Evolutionary conservation across 345 rosid genomes (phyloP).

Genomic region (Crucihimalaya himalaica): DNA sequence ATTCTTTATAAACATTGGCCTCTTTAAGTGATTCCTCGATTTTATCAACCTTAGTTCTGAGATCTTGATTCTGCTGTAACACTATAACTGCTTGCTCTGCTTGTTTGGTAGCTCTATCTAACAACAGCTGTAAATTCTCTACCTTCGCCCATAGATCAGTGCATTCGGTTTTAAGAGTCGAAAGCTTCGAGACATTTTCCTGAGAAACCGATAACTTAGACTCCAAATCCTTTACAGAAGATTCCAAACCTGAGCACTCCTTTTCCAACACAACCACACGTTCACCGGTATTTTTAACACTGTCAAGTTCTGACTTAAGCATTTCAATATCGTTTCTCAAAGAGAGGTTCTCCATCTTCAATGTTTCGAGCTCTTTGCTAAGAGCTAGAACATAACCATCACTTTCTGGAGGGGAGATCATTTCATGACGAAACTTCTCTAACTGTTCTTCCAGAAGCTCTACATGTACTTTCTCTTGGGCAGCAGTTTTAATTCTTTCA

Average conservation of each 20-base stretch:
- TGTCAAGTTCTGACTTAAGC: slow-evolving; percentile 56
- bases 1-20: slow-evolving; percentile 66
- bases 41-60: slow-evolving; percentile 72
- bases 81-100: slow-evolving; percentile 81
- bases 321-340: slow-evolving; percentile 67
- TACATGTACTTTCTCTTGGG: slow-evolving; percentile 72
- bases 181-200: slow-evolving; percentile 69
- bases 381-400: slow-evolving; percentile 49
- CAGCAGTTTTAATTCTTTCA: slow-evolving; percentile 74
- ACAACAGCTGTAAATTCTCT: slow-evolving; percentile 61
- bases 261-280: slow-evolving; percentile 69
- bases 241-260: slow-evolving; percentile 61
- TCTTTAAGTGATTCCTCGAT: slow-evolving; percentile 81
- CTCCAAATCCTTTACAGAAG: slow-evolving; percentile 72
- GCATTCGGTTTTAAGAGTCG: slow-evolving; percentile 67
- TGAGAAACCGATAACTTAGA: slow-evolving; percentile 66
- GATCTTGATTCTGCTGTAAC: slow-evolving; percentile 84
- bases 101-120: slow-evolving; percentile 72
- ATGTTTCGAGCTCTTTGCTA: slow-evolving; percentile 58
- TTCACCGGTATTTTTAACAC: slow-evolving; percentile 60
- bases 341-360: slow-evolving; percentile 65
- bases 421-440: slow-evolving; percentile 62
- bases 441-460: slow-evolving; percentile 74
- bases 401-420: slow-evolving; percentile 42
- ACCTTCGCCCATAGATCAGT: slow-evolving; percentile 73